Conservation (phyloP, 2,329 filamentous ascomycete species). For the Colletotrichum shisoi region DNA sequence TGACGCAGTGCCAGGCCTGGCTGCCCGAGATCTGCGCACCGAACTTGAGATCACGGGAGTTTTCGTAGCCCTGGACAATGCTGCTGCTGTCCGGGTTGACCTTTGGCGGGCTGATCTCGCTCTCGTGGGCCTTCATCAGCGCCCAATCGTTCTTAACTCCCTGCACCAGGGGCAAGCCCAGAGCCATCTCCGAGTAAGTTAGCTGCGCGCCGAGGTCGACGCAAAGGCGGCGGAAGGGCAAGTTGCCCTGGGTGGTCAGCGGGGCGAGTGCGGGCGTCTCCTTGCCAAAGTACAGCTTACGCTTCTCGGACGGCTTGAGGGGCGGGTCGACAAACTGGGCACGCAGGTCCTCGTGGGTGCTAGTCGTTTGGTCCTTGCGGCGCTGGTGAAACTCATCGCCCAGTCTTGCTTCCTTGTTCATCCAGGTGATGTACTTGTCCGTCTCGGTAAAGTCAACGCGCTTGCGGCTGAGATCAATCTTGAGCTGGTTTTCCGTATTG, state of each 20-base stretch:
- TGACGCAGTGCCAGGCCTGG: conserved; percentile 89
- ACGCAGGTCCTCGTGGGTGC: conserved; percentile 71
- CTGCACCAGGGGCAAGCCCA: conserved; percentile 87
- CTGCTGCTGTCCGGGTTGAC: conserved; percentile 62
- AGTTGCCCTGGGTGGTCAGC: conserved; percentile 93
- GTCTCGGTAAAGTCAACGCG: conserved; percentile 74
- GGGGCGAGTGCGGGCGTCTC: conserved; percentile 95
- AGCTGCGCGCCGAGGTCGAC: conserved; percentile 87
- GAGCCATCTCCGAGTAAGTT: conserved; percentile 98
- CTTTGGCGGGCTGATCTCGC: conserved; percentile 76
- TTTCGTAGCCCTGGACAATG: conserved; percentile 79
- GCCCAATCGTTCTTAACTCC: conserved; percentile 94
- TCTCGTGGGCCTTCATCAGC: conserved; percentile 88
- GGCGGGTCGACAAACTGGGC: conserved; percentile 87
- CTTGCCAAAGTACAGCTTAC: conserved; percentile 88
- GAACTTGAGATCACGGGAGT: conserved; percentile 83
- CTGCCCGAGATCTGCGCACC: conserved; percentile 92
- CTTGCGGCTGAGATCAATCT: conserved; percentile 77
- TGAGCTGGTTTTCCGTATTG: conserved; percentile 71
- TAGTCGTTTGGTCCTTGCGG: conserved; percentile 52
- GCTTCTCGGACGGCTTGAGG: conserved; percentile 90
- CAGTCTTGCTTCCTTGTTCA: conserved; percentile 67
- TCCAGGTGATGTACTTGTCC: conserved; percentile 79
- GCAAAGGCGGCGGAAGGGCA: conserved; percentile 91
- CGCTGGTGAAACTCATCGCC: conserved; percentile 53